Conservation (phyloP, 768 basidiomycete species). For the Rhizopogon salebrosus region DNA sequence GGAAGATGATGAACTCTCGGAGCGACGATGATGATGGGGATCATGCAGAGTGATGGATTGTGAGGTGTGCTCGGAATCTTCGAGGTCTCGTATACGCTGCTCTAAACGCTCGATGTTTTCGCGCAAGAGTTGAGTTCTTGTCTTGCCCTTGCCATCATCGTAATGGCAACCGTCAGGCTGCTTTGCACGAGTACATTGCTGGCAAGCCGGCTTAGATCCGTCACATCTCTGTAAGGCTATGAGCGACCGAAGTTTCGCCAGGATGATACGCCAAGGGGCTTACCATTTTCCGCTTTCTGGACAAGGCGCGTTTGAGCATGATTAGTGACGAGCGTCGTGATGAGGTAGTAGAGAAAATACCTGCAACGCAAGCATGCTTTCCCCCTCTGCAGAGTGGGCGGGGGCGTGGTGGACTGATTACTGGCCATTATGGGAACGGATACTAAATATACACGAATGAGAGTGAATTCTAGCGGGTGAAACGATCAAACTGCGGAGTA, state of each 20-base stretch:
- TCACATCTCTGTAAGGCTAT: slow-evolving; percentile 58
- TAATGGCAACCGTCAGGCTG: slow-evolving; percentile 73
- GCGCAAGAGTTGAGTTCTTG: slow-evolving; percentile 71
- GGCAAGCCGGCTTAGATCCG: slow-evolving; percentile 70
- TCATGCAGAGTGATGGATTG: slow-evolving; percentile 68
- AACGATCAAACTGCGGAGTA: slow-evolving; percentile 7
- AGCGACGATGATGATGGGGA: slow-evolving; percentile 43
- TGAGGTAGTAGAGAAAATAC: slow-evolving; percentile 28
- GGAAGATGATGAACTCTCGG: slow-evolving; percentile 51
- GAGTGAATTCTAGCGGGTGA: slow-evolving; percentile 13
- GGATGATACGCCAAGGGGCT: slow-evolving; percentile 5
- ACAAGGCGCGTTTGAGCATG: slow-evolving; percentile 11
- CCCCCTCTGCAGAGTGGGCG: slow-evolving; percentile 53
- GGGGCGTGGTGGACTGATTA: slow-evolving; percentile 22
- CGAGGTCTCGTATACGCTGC: slow-evolving; percentile 65
- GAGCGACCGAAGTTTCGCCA: slow-evolving; percentile 7
- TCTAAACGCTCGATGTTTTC: slow-evolving; percentile 75
- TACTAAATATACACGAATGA: slow-evolving; percentile 31
- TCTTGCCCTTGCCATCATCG: slow-evolving; percentile 83
- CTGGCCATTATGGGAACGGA: slow-evolving; percentile 30
- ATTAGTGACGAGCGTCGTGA: slow-evolving; percentile 1
- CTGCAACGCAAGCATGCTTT: slow-evolving; percentile 73
- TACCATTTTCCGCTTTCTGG: slow-evolving; percentile 71
- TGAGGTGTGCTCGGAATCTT: slow-evolving; percentile 67
- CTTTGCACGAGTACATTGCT: slow-evolving; percentile 75